These are phyloP conservation scores for Aureobasidium sp. DNA, from an alignment of 2,329 filamentous ascomycete species.

Conservation along the genomic window DNA sequence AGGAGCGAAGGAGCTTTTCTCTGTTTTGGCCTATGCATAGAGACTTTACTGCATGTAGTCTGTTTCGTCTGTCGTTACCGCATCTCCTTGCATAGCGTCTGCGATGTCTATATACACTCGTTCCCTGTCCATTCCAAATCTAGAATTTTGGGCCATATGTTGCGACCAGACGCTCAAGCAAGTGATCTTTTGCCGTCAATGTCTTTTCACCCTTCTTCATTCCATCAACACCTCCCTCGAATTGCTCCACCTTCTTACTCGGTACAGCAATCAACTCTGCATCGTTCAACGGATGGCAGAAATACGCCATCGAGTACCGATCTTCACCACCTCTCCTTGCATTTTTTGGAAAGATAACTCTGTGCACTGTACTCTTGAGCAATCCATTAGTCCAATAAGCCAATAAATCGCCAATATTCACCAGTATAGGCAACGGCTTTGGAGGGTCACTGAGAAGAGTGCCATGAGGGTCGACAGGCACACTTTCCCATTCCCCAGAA, in stretches of 20 bases:
- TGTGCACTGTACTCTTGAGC: constrained; percentile 78
- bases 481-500: constrained; percentile 31
- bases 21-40: background rate
- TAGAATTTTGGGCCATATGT: constrained; percentile 43
- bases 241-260: constrained; percentile 39
- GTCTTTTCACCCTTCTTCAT: constrained; percentile 34
- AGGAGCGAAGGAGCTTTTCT: background rate
- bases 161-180: constrained; percentile 47
- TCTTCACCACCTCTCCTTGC: constrained; percentile 33
- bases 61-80: background rate
- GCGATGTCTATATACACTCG: background rate
- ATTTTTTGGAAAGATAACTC: constrained; percentile 62
- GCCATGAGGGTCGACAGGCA: constrained; percentile 34
- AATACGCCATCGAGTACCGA: constrained; percentile 53
- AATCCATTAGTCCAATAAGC: constrained; percentile 88
- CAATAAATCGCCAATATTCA: constrained; percentile 63
- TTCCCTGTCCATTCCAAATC: background rate
- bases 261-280: constrained; percentile 48
- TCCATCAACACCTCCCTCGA: constrained; percentile 25
- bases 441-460: background rate
- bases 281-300: constrained; percentile 53
- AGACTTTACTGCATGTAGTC: background rate
- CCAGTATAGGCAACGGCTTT: constrained; percentile 47
- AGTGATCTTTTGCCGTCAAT: constrained; percentile 51
- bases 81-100: background rate